Evolutionary conservation across 1,284 basidiomycete genomes (phyloP), one percentile per base, ranked within the genome.

Genomic region (Ganoderma sp.): DNA sequence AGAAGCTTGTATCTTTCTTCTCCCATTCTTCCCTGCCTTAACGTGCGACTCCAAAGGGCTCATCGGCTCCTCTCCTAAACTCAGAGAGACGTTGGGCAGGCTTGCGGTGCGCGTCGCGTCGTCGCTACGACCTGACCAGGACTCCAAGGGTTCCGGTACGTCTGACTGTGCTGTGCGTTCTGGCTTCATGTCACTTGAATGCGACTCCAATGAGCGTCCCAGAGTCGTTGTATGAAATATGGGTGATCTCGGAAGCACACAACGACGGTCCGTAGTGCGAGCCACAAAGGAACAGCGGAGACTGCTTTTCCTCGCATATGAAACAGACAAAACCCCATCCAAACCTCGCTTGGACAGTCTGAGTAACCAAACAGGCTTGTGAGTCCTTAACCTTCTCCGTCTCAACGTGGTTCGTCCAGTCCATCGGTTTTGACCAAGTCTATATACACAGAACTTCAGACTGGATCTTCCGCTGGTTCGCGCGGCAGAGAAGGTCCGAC

Each of bases 391-490:
- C 8, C 32, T 28, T 22, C 22, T 14, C 2, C 2, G 12, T 37
- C 9, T 25, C 15, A 14, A 14, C 41, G n/a, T 7, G 42, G 6
- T 17, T 25, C 42, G 3, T 15, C 5, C 41, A n/a, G 58, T 22
- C 37, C 39, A 14, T 7, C 12, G 22, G 22, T n/a, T 22, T n/a
- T 63, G 3, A 52, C 25, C 25, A 19, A 54, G 3, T 34, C 17
- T 3, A 17, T 12, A 2, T 22, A 54, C 34, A 12, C 10, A 50
- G 25, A 12, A 39, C n/a, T 3, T 19, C 48, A 42, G 62, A 56
- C 3, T 63, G 62, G 62, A 63, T 63, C 25, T 54, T 37, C 15
- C 62, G 62, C 50, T 63, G 62, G 62, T 63, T 63, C 22, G 52
- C 25, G 50, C 19, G 62, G 52, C 62, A 63, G 50, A 28, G 37